A percentile compares a stretch with the other conserved stretches of the same genome.
These are phyloP conservation scores for Massariosphaeria phaeospora DNA, from an alignment of 495 filamentous ascomycete genomes.

Conservation along the genomic window DNA sequence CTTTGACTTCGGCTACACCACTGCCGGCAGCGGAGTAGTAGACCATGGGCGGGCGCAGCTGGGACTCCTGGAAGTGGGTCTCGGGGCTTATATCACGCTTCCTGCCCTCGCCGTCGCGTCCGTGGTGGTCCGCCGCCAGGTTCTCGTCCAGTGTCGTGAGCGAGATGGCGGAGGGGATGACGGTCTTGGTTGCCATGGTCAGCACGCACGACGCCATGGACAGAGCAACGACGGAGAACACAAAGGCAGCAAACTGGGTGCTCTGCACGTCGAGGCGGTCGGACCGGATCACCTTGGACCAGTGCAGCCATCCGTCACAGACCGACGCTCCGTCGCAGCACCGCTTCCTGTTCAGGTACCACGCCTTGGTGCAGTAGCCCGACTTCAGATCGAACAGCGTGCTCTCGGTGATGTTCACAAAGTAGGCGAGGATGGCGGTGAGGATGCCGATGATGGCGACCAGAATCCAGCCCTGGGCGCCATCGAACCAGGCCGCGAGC, in stretches of 20 bases:
- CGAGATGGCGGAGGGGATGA: constrained; percentile 80
- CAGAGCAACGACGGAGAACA: constrained; percentile 64
- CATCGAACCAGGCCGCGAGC: constrained; percentile 71
- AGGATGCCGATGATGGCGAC: constrained; percentile 86
- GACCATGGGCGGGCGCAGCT: constrained; percentile 62
- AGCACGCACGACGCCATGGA: constrained; percentile 70
- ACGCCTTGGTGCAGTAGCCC: constrained; percentile 71
- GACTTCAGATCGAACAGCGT: constrained; percentile 84
- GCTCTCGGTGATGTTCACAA: constrained; percentile 80
- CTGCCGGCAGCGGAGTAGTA: constrained; percentile 96
- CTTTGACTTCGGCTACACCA: constrained; percentile 94
- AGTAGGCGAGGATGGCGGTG: constrained; percentile 80
- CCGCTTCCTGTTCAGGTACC: constrained; percentile 66
- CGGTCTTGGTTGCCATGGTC: constrained; percentile 82
- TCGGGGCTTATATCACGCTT: constrained; percentile 40
- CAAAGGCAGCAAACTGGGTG: constrained; percentile 72
- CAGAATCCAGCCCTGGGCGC: constrained; percentile 90
- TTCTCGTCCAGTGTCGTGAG: constrained; percentile 87
- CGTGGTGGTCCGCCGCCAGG: constrained; percentile 43
- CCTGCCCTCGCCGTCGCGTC: constrained; percentile 34
- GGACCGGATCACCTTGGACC: constrained; percentile 62
- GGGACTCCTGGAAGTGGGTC: constrained; percentile 33
- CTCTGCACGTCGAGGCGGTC: constrained; percentile 52
- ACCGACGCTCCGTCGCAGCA: constrained; percentile 62
- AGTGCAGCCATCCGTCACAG: constrained; percentile 70